phyloP scores from a whole-genome alignment of 1,284 basidiomycete species.

The Ustilago curta region DNA sequence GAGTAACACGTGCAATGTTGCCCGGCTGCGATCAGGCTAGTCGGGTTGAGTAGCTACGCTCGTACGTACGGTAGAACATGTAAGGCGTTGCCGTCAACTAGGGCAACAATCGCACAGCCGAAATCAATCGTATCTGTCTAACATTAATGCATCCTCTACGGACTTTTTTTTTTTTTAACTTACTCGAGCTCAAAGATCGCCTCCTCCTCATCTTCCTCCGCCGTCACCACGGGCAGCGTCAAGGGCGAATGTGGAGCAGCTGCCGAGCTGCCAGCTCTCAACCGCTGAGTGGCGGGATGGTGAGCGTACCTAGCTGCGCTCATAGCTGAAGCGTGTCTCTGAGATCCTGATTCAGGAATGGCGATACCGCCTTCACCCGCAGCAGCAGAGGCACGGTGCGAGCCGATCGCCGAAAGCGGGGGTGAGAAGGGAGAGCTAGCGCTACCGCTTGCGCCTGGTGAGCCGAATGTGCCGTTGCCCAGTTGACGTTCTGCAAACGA shows the following conservation, averaged over 20 bases:
- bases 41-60: background rate
- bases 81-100: no score
- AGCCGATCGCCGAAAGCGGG: conserved; percentile 35
- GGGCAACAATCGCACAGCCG: no score
- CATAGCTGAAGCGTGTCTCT: conserved; percentile 13
- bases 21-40: background rate
- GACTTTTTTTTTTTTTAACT: background rate
- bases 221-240: conserved; percentile 55
- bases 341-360: conserved; percentile 24
- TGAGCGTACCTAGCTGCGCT: conserved; percentile 16
- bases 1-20: background rate
- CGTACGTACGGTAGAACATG: no score
- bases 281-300: conserved; percentile 44
- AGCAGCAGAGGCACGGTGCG: conserved; percentile 13
- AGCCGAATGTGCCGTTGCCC: conserved; percentile 34
- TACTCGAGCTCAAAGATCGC: conserved; percentile 68
- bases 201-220: conserved; percentile 62
- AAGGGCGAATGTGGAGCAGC: conserved; percentile 43
- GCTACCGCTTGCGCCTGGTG: conserved; percentile 27
- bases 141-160: conserved; percentile 7
- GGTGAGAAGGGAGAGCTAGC: conserved; percentile 38
- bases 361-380: conserved; percentile 35
- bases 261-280: conserved; percentile 34
- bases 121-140: no score
- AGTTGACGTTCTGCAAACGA: conserved; percentile 32